These are phyloP conservation scores for Phascolomyces articulosus DNA, from an alignment of 371 early-diverging fungal species.

Conservation along the genomic window DNA sequence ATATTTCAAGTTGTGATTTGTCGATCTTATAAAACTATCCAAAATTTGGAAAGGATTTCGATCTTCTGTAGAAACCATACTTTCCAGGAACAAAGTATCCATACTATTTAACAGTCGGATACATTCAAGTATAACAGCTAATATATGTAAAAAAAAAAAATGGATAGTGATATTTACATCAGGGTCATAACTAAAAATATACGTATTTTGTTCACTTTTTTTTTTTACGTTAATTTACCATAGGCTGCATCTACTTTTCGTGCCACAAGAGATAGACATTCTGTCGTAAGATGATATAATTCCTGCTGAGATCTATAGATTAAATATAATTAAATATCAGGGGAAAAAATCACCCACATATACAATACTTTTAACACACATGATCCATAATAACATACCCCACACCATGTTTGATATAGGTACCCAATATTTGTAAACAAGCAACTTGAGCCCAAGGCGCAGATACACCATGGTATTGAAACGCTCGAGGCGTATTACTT, in stretches of 20 bases:
- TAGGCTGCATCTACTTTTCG: slow-evolving; percentile 53
- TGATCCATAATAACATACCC: slow-evolving; percentile 25
- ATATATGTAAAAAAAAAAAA: background rate
- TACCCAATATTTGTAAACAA: slow-evolving; percentile 35
- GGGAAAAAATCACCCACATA: too few relatives aligned
- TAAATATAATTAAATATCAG: background rate
- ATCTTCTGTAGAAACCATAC: slow-evolving; percentile 5
- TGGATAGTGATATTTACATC: too few relatives aligned
- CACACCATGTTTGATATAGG: slow-evolving; percentile 28
- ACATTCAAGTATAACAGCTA: slow-evolving; percentile 51
- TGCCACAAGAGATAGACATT: slow-evolving; percentile 33
- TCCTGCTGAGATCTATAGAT: slow-evolving; percentile 31
- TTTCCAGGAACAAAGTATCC: slow-evolving; percentile 23
- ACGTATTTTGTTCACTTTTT: too few relatives aligned
- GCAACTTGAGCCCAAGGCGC: slow-evolving; percentile 61
- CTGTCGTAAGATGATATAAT: slow-evolving; percentile 23
- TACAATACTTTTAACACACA: background rate
- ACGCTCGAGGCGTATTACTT: slow-evolving; percentile 37
- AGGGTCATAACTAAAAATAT: too few relatives aligned
- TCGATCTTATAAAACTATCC: slow-evolving; percentile 28
- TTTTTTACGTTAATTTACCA: too few relatives aligned
- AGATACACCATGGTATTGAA: slow-evolving; percentile 52
- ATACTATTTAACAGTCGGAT: slow-evolving; percentile 30
- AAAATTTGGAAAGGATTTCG: slow-evolving; percentile 33
- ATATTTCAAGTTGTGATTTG: slow-evolving; percentile 51